Evolutionary conservation across 1,139 yeast genomes (phyloP), one percentile per base, ranked within the genome.

Genomic region (Geotrichum europaeum): DNA sequence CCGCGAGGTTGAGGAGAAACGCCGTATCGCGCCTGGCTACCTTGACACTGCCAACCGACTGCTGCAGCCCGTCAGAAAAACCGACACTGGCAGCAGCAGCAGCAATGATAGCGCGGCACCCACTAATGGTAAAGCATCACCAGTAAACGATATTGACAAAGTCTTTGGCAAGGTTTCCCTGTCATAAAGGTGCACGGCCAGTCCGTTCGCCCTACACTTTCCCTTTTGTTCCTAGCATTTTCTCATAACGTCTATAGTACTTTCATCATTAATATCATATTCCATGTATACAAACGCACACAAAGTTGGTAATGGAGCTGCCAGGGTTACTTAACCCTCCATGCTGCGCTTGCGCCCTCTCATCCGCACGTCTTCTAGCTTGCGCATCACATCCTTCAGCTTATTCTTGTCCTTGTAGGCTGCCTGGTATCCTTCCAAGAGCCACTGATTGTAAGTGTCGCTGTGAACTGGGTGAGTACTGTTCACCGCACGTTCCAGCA

Each of bases 321-420:
- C 43, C 15, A 13, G 43, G 18, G 18, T 36, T 36, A 15, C 15
- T 66, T 69, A 88, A 13, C 98, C 98, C 57, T 92, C 77, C 97
- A 92, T 89, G 65, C 96, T 87, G 73, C 99, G 81, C 80, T 94
- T 94, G 67, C 99, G 81, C 1, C 99, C 99, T 70, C 99, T 82
- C 76, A 87, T 74, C 67, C 98, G 79, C 1, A 94, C 99, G 58
- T 88, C 96, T 60, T 86, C 89, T 60, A 94, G 80, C 69, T 92
- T 81, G 61, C 78, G 78, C 61, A 83, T 67, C 0, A 87, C 82
- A 64, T 88, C 96, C 10, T 71, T 75, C n/a, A 66, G 60, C 58
- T 81, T 75, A 64, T 57, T 66, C 71, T 69, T 66, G 12, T 52
- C 34, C 12, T 22, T 36, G 22, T 49, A 58, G 50, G 49, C 47